Evolutionary conservation across 116 monocot genomes (phyloP), one percentile per base, ranked within the genome.

Genomic region (Dioscorea cayenensis): DNA sequence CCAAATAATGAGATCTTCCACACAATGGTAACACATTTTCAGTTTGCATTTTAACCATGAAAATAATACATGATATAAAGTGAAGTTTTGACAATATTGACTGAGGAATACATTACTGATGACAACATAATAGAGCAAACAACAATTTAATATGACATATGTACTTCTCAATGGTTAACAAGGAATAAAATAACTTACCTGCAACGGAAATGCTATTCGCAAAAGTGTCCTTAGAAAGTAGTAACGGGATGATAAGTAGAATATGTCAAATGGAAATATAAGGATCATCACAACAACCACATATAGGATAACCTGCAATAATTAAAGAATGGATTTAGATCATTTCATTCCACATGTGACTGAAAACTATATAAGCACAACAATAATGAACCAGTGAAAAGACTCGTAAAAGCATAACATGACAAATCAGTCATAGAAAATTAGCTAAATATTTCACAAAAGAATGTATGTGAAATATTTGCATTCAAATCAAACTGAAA

Each of bases 221-320:
- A 89, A 94, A 59, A 99, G 69, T 19, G 91, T 94, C 87, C 86
- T 81, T 70, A 99, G 64, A 55, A 99, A 85, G 82, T 85, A 99
- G 75, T 87, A 99, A 5, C 99, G 99, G 65, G 99, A 84, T 62
- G 99, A 94, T 64, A 99, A 74, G 84, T 94, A 89, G 68, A 94
- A 99, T 60, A 99, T 94, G 73, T 99, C 99, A 87, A 99, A 99
- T 61, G 99, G 99, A 72, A 83, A 99, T 74, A 99, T 85, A 70
- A 99, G 81, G 80, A 91, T 29, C 81, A 94, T 99, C 28, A 85
- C 67, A 69, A 79, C 72, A 58, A 77, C 81, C 67, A 78, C 81
- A 87, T 99, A 99, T 55, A 99, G 75, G 68, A 99, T 84, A 70
- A 99, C 99, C 99, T 99, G 91, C 72, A 88, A 84, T 38, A 17